Evolutionary conservation across 139 green algal species (phyloP).

Genomic region (Monoraphidium neglectum): DNA sequence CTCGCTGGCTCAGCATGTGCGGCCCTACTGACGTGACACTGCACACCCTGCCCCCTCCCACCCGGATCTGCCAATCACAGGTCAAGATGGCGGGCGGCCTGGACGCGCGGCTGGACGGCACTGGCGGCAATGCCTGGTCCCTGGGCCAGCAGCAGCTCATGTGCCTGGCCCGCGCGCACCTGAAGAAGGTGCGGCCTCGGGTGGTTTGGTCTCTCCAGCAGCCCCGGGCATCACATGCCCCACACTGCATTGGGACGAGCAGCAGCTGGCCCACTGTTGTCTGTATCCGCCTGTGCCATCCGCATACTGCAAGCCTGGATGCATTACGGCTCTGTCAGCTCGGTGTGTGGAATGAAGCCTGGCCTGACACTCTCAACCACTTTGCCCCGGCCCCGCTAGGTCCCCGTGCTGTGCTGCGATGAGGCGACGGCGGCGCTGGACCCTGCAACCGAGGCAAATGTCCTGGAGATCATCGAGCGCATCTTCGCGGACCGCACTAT

Average conservation of each 20-base stretch:
- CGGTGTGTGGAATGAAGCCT: no score
- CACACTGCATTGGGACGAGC: no score
- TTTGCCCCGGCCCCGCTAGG: no score
- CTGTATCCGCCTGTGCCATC: no score
- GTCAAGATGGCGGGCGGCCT: constrained; percentile 58
- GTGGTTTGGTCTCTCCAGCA: no score
- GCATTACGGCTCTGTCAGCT: no score
- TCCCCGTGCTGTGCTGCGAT: constrained; percentile 71
- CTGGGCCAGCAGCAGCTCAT: constrained; percentile 78
- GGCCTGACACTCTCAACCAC: no score
- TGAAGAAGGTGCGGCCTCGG: constrained; percentile 64
- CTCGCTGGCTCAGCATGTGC: no score
- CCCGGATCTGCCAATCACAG: constrained; percentile 8
- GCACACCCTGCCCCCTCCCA: not conserved
- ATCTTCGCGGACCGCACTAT: constrained; percentile 65
- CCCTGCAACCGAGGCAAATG: constrained; percentile 68
- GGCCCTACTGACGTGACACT: no score
- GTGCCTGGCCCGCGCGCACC: constrained; percentile 72
- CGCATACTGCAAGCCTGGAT: no score
- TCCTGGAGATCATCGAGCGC: constrained; percentile 60
- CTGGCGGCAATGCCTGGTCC: constrained; percentile 51
- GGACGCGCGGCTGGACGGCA: constrained; percentile 57
- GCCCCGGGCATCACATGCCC: no score
- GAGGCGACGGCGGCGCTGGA: constrained; percentile 82
- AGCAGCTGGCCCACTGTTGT: no score